Evolutionary conservation across 2,329 filamentous ascomycete genomes (phyloP).

Genomic region (Epichloe festucae): DNA sequence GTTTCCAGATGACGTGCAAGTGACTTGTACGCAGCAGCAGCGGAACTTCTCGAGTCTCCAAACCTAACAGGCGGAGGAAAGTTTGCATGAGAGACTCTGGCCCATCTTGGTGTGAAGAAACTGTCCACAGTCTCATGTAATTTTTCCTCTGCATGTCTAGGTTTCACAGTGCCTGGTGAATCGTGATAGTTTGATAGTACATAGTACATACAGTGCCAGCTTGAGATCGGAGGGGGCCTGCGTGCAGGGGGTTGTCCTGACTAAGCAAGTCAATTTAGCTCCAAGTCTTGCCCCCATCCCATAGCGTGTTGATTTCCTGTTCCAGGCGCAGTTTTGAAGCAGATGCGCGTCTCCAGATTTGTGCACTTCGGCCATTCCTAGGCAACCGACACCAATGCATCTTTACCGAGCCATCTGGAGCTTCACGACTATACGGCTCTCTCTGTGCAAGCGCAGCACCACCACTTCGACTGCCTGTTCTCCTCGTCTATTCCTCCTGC

Average conservation of each 20-base stretch:
- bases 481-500: not conserved
- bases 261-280: conserved; percentile 4
- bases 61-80: no score
- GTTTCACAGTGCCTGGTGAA: no score
- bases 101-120: no score
- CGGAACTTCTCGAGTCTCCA: no score
- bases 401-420: not conserved
- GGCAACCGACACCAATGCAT: not conserved
- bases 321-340: not conserved
- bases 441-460: not conserved
- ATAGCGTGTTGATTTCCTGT: no score
- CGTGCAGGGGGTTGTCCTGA: not conserved
- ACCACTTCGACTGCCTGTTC: not conserved
- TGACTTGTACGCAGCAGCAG: not conserved
- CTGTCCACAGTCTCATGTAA: no score
- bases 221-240: no score
- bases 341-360: conserved; percentile 1
- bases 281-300: not conserved
- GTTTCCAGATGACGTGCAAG: not conserved
- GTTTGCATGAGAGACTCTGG: no score
- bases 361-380: not conserved
- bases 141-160: no score
- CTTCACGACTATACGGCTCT: not conserved
- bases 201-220: no score
- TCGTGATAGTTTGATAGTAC: no score